Evolutionary conservation across 192 early-diverging fungal species (phyloP), one percentile per base, ranked within the genome.

Genomic region (Chytriomyces sp.): DNA sequence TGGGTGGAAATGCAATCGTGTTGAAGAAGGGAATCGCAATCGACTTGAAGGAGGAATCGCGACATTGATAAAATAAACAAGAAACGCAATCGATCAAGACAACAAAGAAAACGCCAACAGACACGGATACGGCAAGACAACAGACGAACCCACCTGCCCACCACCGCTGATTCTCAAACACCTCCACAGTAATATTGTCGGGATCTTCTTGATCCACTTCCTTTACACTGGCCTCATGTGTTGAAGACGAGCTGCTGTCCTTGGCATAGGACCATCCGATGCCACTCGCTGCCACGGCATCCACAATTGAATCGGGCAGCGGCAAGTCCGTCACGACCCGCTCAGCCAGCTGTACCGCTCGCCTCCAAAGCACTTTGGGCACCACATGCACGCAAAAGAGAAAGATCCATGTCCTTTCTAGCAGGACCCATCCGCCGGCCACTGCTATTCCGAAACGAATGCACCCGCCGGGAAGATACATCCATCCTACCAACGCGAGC

Each of bases 141-240:
- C 17, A n/a, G 44, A 14, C 14, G 22, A 49, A 44, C 62, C 34
- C 55, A 70, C 68, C 68, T 39, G 68, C 68, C 68, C 68, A 70
- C 68, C 68, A 70, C 14, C 68, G 25, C 41, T 70, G 68, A 59
- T 70, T 70, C 41, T 70, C 68, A 59, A 59, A 70, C 10, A 70
- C 33, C 33, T 70, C 68, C 36, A 70, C 68, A 7, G 41, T 38
- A 14, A 70, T 36, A 17, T 22, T 30, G 17, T 17, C 59, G 12
- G 44, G 22, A 49, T 49, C 44, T 14, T 49, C 44, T 2, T 14
- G 14, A n/a, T 49, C 17, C 14, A n/a, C 44, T 22, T 49, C 44
- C 14, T 14, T 22, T 3, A 49, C 14, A 49, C 44, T 49, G 44
- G 14, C 44, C 44, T 49, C 44, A 0, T 22, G 17, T n/a, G 44